phyloP scores from a whole-genome alignment of 2,329 filamentous ascomycete genomes.

The Microcera coccophila region DNA sequence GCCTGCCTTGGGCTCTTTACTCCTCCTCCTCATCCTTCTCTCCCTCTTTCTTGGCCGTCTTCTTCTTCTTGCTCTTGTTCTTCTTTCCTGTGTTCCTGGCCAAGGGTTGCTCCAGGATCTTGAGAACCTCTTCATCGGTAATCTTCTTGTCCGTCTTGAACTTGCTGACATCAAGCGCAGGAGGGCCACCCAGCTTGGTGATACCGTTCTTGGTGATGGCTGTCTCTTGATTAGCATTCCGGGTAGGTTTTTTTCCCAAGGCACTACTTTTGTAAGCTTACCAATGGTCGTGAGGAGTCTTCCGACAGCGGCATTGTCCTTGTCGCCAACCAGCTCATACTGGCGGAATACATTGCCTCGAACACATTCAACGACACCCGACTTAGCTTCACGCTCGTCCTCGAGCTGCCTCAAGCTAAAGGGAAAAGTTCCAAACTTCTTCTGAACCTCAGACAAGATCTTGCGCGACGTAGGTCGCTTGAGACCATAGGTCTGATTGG shows the following conservation, averaged over 20 bases:
- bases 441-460: constrained; percentile 88
- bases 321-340: constrained; percentile 94
- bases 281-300: constrained; percentile 88
- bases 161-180: constrained; percentile 72
- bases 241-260: background rate
- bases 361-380: constrained; percentile 91
- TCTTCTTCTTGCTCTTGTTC: constrained; percentile 83
- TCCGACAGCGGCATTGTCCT: constrained; percentile 80
- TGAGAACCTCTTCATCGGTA: constrained; percentile 87
- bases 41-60: constrained; percentile 47
- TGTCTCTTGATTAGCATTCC: constrained; percentile 36
- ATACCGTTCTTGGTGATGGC: constrained; percentile 98
- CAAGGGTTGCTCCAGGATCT: constrained; percentile 87
- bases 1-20: constrained; percentile 17
- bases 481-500: constrained; percentile 82
- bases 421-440: constrained; percentile 96
- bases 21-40: constrained; percentile 33
- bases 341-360: constrained; percentile 87
- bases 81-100: constrained; percentile 85
- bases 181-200: constrained; percentile 75
- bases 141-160: constrained; percentile 98
- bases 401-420: constrained; percentile 97
- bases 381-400: constrained; percentile 95
- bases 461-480: constrained; percentile 93
- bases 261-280: too few species aligned